These are phyloP conservation scores for Pichia sp. DNA, from an alignment of 1,139 yeast genomes.

Conservation along the genomic window DNA sequence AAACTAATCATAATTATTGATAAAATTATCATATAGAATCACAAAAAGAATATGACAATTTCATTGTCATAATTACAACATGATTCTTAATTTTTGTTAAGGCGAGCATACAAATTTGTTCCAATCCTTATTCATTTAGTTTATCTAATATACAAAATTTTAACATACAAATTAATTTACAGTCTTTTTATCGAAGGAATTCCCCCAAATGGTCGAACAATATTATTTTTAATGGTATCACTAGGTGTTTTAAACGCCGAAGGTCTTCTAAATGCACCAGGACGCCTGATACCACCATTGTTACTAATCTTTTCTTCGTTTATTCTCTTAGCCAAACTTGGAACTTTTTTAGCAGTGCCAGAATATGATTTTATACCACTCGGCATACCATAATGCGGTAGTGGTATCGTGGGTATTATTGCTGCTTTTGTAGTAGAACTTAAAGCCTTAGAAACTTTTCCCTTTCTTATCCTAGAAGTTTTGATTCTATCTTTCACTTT, in stretches of 20 bases:
- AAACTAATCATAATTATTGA: no score
- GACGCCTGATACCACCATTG: slow-evolving; percentile 8
- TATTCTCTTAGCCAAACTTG: slow-evolving; percentile 4
- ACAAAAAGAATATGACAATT: no score
- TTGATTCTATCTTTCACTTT: background rate
- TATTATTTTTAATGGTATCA: slow-evolving; percentile 2
- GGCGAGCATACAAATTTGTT: no score
- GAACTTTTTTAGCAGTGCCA: slow-evolving; percentile 1
- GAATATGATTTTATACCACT: background rate
- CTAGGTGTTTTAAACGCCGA: slow-evolving; percentile 42
- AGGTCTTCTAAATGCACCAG: slow-evolving; percentile 39
- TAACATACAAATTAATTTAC: background rate
- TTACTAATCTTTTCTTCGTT: slow-evolving; percentile 8
- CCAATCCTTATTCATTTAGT: no score
- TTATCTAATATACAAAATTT: background rate
- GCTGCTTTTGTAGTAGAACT: background rate
- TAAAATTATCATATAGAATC: no score
- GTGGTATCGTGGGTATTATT: slow-evolving; percentile 7
- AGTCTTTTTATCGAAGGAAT: slow-evolving; percentile 19
- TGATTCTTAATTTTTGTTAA: no score
- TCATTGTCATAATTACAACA: no score
- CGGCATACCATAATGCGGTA: slow-evolving; percentile 16
- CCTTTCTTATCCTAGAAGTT: background rate
- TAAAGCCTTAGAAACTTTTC: background rate
- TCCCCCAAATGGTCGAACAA: slow-evolving; percentile 21